Conservation (phyloP, 331 rosid genomes). For the Malus hybrid region DNA sequence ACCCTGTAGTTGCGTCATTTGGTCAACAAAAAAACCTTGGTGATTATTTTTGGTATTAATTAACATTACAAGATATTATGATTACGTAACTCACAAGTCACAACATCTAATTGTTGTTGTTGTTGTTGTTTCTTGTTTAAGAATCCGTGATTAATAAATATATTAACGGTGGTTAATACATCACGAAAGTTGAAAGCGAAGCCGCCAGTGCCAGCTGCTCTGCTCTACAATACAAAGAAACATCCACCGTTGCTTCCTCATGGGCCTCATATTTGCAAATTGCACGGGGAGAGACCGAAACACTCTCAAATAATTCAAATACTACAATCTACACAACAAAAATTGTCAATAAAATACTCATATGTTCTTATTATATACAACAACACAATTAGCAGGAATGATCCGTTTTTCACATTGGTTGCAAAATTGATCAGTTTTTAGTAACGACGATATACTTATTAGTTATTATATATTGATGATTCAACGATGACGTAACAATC, state of each 20-base stretch:
- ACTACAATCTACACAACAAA: neutral
- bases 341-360: neutral
- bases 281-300: neutral
- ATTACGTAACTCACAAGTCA: neutral
- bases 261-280: neutral
- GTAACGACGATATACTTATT: too few relatives aligned
- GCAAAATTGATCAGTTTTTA: neutral
- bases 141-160: neutral
- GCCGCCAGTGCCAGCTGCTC: neutral
- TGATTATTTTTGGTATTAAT: neutral
- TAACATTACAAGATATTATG: neutral
- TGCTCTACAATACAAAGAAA: neutral
- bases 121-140: neutral
- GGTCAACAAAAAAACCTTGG: too few relatives aligned
- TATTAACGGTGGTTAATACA: neutral
- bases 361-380: neutral
- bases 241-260: neutral
- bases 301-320: neutral
- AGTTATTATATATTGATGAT: too few relatives aligned
- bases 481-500: too few relatives aligned
- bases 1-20: too few relatives aligned
- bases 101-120: neutral
- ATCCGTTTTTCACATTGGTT: too few relatives aligned
- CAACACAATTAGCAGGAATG: too few relatives aligned
- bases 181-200: neutral